Base-by-base conservation (phyloP, 352 stramenopile genomes). In the Phytophthora sansomeana region DNA sequence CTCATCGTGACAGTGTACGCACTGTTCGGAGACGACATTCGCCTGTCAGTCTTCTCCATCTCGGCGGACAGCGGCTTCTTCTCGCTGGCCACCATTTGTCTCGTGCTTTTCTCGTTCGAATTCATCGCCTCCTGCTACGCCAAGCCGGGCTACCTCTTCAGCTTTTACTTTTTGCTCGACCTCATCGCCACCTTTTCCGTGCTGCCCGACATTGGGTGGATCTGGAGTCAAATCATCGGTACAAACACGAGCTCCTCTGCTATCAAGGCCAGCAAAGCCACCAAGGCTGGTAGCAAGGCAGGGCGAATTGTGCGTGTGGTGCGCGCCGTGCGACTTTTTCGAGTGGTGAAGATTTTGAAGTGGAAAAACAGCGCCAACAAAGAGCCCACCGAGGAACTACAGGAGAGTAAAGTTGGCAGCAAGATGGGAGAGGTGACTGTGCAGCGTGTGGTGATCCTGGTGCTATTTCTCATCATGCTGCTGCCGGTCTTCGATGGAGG, bases 101-200 rank as follows among this genome's bases (percentile, higher is more conserved):
- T 98, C 38, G 79, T 91, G 56, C 75, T 97, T 14, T 97, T 98
- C 65, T 70, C 83, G 16, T 59, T 91, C 62, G 96, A 98, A 83
- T 97, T 98, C 57, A 35, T 93, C 32, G 60, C 88, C 13, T 88
- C 79, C 30, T 90, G 88, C 52, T 93, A 85, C 60, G 77, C 63
- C 39, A 91, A 92, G 61, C 79, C 86, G 4, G 63, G 80, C 30
- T 95, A 97, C 64, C 53, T 96, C 56, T 80, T 91, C 16, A 94
- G 89, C 53, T 98, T 98, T 61, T 98, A 98, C 79, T 97, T 97
- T 46, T 46, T 86, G 16, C 69, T 97, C 11, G 90, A 97, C 43
- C 73, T 97, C 56, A 90, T 97, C 39, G 85, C 89, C 17, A 92
- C 87, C 14, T 87, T 95, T 57, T 94, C 86, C 0, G 76, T 96